Conservation (phyloP, 805 yeast genomes). For the Priceomyces melissophilus region DNA sequence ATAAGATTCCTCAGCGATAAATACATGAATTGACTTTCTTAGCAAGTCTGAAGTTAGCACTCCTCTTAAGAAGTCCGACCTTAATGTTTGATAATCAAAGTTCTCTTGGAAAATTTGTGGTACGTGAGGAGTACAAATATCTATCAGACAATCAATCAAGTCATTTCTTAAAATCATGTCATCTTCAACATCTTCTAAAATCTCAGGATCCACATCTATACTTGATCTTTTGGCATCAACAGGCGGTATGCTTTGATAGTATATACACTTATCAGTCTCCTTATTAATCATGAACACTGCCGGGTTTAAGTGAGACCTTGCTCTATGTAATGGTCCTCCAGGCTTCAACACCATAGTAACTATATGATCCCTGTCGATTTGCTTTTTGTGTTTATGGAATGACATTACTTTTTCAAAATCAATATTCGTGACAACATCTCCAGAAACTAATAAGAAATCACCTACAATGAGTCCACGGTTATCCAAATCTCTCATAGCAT, state of each 20-base stretch:
- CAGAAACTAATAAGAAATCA: slow-evolving; percentile 85
- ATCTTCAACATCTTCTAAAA: slow-evolving; percentile 65
- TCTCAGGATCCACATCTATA: slow-evolving; percentile 76
- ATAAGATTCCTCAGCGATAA: slow-evolving; percentile 72
- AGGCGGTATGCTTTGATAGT: slow-evolving; percentile 76
- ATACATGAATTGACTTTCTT: slow-evolving; percentile 87
- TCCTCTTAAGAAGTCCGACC: slow-evolving; percentile 88
- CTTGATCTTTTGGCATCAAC: slow-evolving; percentile 30
- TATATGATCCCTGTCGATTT: slow-evolving; percentile 82
- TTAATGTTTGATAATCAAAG: slow-evolving; percentile 84
- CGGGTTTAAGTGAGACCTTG: slow-evolving; percentile 77
- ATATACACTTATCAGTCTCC: slow-evolving; percentile 69
- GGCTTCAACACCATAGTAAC: slow-evolving; percentile 90
- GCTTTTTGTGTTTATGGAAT: slow-evolving; percentile 68
- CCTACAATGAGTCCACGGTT: slow-evolving; percentile 84
- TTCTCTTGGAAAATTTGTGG: slow-evolving; percentile 96
- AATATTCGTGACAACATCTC: slow-evolving; percentile 93
- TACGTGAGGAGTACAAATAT: slow-evolving; percentile 90
- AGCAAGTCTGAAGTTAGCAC: slow-evolving; percentile 85
- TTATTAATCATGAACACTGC: slow-evolving; percentile 82
- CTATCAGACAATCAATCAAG: slow-evolving; percentile 93
- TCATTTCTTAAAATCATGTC: slow-evolving; percentile 86
- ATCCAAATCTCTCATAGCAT: slow-evolving; percentile 94
- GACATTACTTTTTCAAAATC: slow-evolving; percentile 72
- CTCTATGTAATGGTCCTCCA: slow-evolving; percentile 79